These are phyloP conservation scores for Cylindrodendrum hubeiense DNA, from an alignment of 2,329 filamentous ascomycete genomes.

Conservation along the genomic window DNA sequence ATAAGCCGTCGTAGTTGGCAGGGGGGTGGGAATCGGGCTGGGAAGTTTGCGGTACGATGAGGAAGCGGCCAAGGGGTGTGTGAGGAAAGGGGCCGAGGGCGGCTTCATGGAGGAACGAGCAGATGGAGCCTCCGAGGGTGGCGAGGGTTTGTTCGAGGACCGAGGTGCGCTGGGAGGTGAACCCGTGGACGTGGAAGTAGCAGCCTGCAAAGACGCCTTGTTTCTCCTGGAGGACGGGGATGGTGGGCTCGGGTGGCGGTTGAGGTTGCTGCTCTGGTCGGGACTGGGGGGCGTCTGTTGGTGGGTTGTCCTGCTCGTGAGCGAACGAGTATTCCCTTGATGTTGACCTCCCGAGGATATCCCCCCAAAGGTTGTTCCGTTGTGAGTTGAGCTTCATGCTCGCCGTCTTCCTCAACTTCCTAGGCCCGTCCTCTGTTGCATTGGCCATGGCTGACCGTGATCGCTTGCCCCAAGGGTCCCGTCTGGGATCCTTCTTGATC, in stretches of 20 bases:
- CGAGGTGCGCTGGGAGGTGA: conserved; percentile 63
- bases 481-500: conserved; percentile 63
- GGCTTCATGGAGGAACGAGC: conserved; percentile 57
- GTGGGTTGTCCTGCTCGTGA: conserved; percentile 34
- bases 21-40: conserved; percentile 59
- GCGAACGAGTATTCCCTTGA: conserved; percentile 52
- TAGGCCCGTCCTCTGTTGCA: conserved; percentile 68
- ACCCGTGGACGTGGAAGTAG: conserved; percentile 72
- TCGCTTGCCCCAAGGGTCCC: conserved; percentile 69
- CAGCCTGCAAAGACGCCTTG: conserved; percentile 66
- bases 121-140: conserved; percentile 61
- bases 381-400: conserved; percentile 87
- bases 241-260: conserved; percentile 21
- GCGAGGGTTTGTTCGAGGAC: conserved; percentile 61
- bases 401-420: conserved; percentile 89
- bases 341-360: conserved; percentile 74
- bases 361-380: conserved; percentile 88
- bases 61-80: conserved; percentile 56
- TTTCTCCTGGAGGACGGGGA: conserved; percentile 26
- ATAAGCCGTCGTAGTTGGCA: conserved; percentile 52
- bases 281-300: conserved; percentile 17
- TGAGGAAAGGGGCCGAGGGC: conserved; percentile 45
- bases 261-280: conserved; percentile 23
- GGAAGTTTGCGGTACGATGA: conserved; percentile 67
- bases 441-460: conserved; percentile 61